These are phyloP conservation scores for Fusarium staphyleae DNA, from an alignment of 2,329 filamentous ascomycete species.

Conservation along the genomic window DNA sequence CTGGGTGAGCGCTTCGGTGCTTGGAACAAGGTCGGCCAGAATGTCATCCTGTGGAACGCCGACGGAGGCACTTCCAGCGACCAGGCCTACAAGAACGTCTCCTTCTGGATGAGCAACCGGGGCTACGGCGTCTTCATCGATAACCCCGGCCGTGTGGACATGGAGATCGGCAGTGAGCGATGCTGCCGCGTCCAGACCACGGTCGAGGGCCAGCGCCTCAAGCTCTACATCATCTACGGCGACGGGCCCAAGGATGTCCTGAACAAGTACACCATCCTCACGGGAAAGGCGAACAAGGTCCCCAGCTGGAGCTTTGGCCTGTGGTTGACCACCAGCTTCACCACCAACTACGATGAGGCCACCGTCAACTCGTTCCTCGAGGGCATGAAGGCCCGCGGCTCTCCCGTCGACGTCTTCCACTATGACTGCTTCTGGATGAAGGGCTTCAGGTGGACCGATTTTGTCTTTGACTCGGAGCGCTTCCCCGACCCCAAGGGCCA, in stretches of 20 bases:
- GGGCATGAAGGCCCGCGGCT: conserved; percentile 70
- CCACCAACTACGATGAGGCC: conserved; percentile 73
- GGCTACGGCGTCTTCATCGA: conserved; percentile 82
- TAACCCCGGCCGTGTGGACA: conserved; percentile 70
- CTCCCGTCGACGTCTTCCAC: conserved; percentile 75
- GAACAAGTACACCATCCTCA: conserved; percentile 70
- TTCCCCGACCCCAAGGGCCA: conserved; percentile 74
- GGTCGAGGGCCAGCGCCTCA: conserved; percentile 72
- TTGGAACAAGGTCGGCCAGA: conserved; percentile 78
- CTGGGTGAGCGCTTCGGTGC: conserved; percentile 79
- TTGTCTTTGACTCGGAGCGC: conserved; percentile 71
- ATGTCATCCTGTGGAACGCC: conserved; percentile 69
- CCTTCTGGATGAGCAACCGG: conserved; percentile 73
- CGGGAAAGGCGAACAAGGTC: conserved; percentile 68
- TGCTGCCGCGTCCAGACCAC: conserved; percentile 73
- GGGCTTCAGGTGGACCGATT: conserved; percentile 78
- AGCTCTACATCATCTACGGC: conserved; percentile 78
- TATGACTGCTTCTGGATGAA: conserved; percentile 83
- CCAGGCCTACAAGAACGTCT: conserved; percentile 76
- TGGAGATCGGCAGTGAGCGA: conserved; percentile 79
- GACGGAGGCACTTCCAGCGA: conserved; percentile 72
- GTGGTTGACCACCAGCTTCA: conserved; percentile 80
- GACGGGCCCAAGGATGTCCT: conserved; percentile 75
- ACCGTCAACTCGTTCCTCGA: conserved; percentile 73
- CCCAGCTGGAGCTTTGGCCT: conserved; percentile 79